Conservation (phyloP, 139 green algal genomes). For the Yamagishiella unicocca region DNA sequence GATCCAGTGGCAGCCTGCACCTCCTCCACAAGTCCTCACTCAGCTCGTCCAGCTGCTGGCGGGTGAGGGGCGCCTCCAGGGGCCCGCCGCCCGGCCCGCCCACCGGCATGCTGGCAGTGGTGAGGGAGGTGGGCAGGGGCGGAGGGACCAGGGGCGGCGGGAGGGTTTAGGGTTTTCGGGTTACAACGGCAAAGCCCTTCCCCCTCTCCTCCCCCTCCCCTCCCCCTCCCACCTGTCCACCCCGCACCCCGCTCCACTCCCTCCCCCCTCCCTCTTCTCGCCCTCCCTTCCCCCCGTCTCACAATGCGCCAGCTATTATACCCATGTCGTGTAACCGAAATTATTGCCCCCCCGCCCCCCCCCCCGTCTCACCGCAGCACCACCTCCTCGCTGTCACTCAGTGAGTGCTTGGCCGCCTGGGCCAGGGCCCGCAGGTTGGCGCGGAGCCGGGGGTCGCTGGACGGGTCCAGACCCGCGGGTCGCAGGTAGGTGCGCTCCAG, state of each 20-base stretch:
- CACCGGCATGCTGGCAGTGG: conserved; percentile 73
- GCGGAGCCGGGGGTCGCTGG: conserved; percentile 55
- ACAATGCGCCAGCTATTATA: no score
- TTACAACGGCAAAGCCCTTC: not conserved
- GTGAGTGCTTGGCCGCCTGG: conserved; percentile 84
- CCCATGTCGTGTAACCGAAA: not conserved
- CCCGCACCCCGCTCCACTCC: not conserved
- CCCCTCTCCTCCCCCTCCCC: not conserved
- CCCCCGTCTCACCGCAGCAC: conserved; percentile 53
- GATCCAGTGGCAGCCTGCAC: conserved; percentile 78
- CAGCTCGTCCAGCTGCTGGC: conserved; percentile 75
- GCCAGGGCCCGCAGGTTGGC: conserved; percentile 75
- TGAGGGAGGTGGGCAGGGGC: not conserved
- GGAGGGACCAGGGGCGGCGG: not conserved
- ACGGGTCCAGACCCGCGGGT: conserved; percentile 36
- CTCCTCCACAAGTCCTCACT: conserved; percentile 73
- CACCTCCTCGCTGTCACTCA: conserved; percentile 70
- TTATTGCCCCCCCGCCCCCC: not conserved
- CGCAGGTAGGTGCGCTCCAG: conserved; percentile 70
- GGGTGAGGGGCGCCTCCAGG: conserved; percentile 69
- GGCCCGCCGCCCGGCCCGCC: conserved; percentile 62
- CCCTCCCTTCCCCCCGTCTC: no score
- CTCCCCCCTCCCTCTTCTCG: not conserved
- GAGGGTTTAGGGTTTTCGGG: not conserved
- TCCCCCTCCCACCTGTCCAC: not conserved